Conservation (phyloP, 257 asterid species). For the Verbena officinalis region DNA sequence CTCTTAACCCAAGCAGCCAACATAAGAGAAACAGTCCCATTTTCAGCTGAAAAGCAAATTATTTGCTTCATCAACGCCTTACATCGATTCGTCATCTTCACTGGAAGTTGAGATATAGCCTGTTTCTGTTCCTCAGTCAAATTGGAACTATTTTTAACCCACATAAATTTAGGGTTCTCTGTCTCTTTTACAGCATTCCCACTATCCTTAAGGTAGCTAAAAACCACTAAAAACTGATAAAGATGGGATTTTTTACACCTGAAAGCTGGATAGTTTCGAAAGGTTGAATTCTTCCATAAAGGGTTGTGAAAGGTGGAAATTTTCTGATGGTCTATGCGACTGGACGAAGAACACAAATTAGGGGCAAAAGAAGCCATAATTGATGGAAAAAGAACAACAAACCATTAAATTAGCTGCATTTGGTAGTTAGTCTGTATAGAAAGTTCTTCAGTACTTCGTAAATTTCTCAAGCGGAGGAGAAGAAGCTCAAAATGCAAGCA, state of each 20-base stretch:
- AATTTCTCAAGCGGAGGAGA: neutral
- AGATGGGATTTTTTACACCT: conserved; percentile 29
- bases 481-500: neutral
- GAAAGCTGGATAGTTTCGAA: conserved; percentile 12
- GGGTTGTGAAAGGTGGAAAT: conserved; percentile 14
- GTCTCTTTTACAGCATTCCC: conserved; percentile 39
- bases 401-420: conserved; percentile 7
- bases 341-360: conserved; percentile 27
- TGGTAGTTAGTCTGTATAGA: neutral
- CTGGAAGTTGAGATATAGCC: conserved; percentile 53
- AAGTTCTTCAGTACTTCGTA: neutral
- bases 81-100: conserved; percentile 73
- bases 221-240: conserved; percentile 21
- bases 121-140: conserved; percentile 58
- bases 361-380: conserved; percentile 36
- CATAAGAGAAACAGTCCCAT: conserved; percentile 51
- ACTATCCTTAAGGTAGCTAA: conserved; percentile 27
- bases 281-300: conserved; percentile 24
- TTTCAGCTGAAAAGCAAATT: conserved; percentile 60
- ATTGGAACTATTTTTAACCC: conserved; percentile 49
- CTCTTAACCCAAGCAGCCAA: conserved; percentile 83
- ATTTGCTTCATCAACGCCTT: conserved; percentile 64
- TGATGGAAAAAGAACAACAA: neutral
- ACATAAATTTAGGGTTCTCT: conserved; percentile 39
- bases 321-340: conserved; percentile 15